Conservation (phyloP, 1,139 yeast species). For the Scheffersomyces stambukii region DNA sequence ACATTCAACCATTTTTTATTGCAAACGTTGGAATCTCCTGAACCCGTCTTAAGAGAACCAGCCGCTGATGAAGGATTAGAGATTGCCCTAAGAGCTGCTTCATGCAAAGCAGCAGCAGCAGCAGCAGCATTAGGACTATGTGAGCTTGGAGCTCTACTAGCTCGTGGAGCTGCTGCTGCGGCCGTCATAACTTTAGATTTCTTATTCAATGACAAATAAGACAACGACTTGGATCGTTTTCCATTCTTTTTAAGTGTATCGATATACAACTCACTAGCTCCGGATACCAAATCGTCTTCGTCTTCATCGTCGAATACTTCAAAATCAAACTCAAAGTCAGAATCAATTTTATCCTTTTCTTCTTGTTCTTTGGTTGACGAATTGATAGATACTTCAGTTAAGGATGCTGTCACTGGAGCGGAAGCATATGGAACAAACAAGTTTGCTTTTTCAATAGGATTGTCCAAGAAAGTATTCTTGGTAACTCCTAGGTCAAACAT, state of each 20-base stretch:
- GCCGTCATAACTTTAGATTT: constrained; percentile 60
- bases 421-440: constrained; percentile 65
- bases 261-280: constrained; percentile 17
- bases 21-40: constrained; percentile 3
- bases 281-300: constrained; percentile 25
- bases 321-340: constrained; percentile 38
- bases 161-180: constrained; percentile 79
- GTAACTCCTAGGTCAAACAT: constrained; percentile 46
- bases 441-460: constrained; percentile 46
- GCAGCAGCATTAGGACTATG: constrained; percentile 63
- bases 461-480: constrained; percentile 44
- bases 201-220: constrained; percentile 46
- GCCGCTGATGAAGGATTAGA: constrained; percentile 14
- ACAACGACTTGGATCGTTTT: constrained; percentile 63
- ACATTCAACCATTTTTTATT: constrained; percentile 67
- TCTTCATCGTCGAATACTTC: constrained; percentile 44
- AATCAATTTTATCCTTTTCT: constrained; percentile 11
- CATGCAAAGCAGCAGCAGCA: constrained; percentile 71
- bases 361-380: constrained; percentile 9
- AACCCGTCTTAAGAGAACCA: constrained; percentile 6
- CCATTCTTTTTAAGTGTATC: constrained; percentile 37
- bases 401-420: constrained; percentile 74
- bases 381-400: constrained; percentile 20
- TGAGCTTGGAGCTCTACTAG: constrained; percentile 56
- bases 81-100: constrained; percentile 60